Percentiles rank a stretch among this genome's conserved stretches.
Evolutionary conservation across 768 basidiomycete species (phyloP).

Genomic region (Tylopilus subfusipes): DNA sequence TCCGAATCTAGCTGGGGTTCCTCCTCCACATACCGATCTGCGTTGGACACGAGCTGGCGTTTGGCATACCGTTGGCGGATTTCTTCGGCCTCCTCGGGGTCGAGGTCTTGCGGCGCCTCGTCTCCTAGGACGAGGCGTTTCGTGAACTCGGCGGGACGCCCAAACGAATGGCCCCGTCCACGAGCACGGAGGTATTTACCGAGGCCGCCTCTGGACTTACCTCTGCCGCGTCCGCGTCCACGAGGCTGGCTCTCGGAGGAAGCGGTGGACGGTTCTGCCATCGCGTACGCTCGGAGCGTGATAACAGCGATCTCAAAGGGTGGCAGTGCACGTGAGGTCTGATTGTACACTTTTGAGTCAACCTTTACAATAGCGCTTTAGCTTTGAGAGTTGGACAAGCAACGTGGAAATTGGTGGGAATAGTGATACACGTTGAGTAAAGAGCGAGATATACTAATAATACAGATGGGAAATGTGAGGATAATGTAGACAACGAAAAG

Average conservation of each 20-base stretch:
- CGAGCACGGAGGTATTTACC: conserved; percentile 74
- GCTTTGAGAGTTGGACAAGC: neutral
- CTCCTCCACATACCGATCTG: conserved; percentile 69
- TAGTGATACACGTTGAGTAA: conserved; percentile 3
- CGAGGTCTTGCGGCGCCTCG: conserved; percentile 40
- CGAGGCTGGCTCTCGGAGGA: conserved; percentile 14
- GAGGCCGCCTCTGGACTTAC: conserved; percentile 61
- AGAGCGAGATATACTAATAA: conserved; percentile 2
- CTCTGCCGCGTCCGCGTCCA: conserved; percentile 46
- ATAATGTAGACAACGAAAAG: neutral
- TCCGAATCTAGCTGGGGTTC: conserved; percentile 69
- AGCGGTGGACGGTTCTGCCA: conserved; percentile 16
- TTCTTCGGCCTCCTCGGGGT: conserved; percentile 48
- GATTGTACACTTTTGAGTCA: neutral
- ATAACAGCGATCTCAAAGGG: neutral
- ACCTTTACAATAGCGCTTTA: too few species aligned
- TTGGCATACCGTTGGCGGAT: conserved; percentile 48
- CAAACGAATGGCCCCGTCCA: conserved; percentile 55
- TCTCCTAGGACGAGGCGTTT: conserved; percentile 58
- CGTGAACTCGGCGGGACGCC: conserved; percentile 66
- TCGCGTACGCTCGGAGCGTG: neutral
- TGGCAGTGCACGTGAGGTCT: neutral
- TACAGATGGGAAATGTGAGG: conserved; percentile 9
- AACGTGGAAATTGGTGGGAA: neutral
- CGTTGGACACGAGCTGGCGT: conserved; percentile 64